Conservation (phyloP, 768 basidiomycete species). For the Termitomyces sp. region DNA sequence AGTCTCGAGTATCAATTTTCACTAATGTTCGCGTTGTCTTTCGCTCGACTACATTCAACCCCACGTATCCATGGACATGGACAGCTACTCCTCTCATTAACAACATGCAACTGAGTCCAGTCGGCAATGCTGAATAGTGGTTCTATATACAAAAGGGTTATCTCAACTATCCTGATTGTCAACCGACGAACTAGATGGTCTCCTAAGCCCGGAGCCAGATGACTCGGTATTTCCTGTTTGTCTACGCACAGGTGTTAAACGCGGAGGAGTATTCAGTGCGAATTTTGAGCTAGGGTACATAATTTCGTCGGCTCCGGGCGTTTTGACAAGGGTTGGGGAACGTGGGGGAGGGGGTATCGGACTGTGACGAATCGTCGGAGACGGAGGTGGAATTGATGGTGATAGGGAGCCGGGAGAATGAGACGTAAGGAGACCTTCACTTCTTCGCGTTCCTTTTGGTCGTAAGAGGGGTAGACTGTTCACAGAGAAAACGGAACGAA, state of each 20-base stretch:
- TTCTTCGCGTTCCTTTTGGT: slow-evolving; percentile 36
- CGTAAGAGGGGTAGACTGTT: slow-evolving; percentile 37
- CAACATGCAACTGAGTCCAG: too few relatives aligned
- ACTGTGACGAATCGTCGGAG: slow-evolving; percentile 19
- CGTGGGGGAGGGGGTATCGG: slow-evolving; percentile 25
- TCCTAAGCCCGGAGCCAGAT: slow-evolving; percentile 24
- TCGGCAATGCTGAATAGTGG: background rate
- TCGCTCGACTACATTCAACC: too few relatives aligned
- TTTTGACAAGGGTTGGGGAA: slow-evolving; percentile 27
- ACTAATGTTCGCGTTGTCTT: too few relatives aligned
- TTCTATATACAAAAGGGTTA: background rate
- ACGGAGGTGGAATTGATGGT: slow-evolving; percentile 25
- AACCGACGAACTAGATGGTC: slow-evolving; percentile 15
- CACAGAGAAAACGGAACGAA: slow-evolving; percentile 57
- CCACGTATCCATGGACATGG: too few relatives aligned
- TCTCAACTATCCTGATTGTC: slow-evolving; percentile 10
- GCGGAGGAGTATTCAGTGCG: slow-evolving; percentile 35
- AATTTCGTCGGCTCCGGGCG: slow-evolving; percentile 29
- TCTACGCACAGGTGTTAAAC: slow-evolving; percentile 20
- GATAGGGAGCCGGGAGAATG: slow-evolving; percentile 40
- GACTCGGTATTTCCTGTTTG: slow-evolving; percentile 18
- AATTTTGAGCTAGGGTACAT: slow-evolving; percentile 25
- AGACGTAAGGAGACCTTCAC: slow-evolving; percentile 70
- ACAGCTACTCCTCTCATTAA: too few relatives aligned
- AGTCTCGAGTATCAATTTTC: too few relatives aligned